Base-by-base conservation (phyloP, 2,329 filamentous ascomycete species). In the Magnaporthiopsis poae region DNA sequence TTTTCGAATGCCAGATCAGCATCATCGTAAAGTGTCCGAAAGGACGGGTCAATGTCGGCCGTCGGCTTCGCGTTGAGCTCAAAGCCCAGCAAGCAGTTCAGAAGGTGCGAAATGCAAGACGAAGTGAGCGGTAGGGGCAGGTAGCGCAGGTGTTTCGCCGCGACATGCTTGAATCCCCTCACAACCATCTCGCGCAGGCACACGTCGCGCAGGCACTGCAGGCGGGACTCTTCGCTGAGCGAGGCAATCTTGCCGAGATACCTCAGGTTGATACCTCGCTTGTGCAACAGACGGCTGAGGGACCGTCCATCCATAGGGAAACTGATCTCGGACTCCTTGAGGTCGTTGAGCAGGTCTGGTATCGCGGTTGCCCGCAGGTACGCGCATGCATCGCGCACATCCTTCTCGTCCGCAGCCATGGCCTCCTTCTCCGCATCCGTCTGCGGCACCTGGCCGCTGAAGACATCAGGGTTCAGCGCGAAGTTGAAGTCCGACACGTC, bases 251-350 rank as follows among this genome's bases (percentile, higher is more conserved):
- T 90, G 70, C 95, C 95, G n/a, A 98, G 84, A 77, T 99, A 99
- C 73, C 96, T 87, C 69, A 98, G 85, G 80, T 99, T 99, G 81
- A 99, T 93, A 79, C 95, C 95, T 60, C 94, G 91, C 83, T 96
- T 96, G 82, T 99, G 95, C 74, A 99, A 83, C 65, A 97, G 85
- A 70, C 88, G 88, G 72, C 90, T 91, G 67, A 99, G 82, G 27
- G 94, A 97, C 73, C 90, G 86, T n/a, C 95, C 95, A 73, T 99
- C 96, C 92, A 98, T 97, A 15, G 95, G 95, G 81, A 98, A 98
- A 73, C 94, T 95, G 71, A 96, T 89, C 71, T 99, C 94, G 8
- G 92, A 93, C 70, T 96, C 91, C 74, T 90, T 89, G 67, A 99
- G 85, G 73, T 99, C 94, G 69, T 89, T 88, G 67, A 98, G 79